phyloP scores from a whole-genome alignment of 148 eudicot species.

The Rhododendron simsii region DNA sequence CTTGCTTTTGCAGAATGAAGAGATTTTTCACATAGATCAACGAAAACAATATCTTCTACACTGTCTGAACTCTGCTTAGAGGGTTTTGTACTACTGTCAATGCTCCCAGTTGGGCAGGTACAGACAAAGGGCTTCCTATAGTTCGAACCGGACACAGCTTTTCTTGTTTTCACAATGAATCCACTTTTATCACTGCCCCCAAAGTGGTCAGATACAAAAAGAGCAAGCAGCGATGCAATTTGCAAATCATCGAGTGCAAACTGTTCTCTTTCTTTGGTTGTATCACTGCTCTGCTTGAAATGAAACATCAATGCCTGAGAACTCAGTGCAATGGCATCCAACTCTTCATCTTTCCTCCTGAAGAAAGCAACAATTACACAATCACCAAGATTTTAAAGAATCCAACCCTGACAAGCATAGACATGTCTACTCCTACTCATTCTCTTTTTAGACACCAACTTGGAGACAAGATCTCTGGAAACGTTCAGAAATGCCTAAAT shows the following conservation, averaged over 20 bases:
- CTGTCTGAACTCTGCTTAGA: conserved; percentile 25
- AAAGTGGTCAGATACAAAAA: conserved; percentile 90
- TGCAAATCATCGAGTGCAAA: conserved; percentile 46
- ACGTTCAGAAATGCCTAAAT: not conserved
- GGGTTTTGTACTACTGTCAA: conserved; percentile 28
- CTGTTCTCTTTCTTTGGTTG: conserved; percentile 30
- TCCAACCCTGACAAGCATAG: not conserved
- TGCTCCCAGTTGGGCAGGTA: conserved; percentile 76
- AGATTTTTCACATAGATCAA: conserved; percentile 69
- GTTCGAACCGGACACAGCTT: conserved; percentile 80
- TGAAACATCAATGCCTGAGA: conserved; percentile 62
- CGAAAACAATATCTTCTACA: conserved; percentile 53
- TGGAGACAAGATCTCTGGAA: not conserved
- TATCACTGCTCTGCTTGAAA: conserved; percentile 54
- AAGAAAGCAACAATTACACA: conserved; percentile 5
- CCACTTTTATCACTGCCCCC: conserved; percentile 87
- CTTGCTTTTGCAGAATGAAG: conserved; percentile 59
- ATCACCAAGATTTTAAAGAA: not conserved
- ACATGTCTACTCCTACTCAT: not conserved
- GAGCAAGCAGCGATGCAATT: conserved; percentile 92
- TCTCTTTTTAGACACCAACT: not conserved
- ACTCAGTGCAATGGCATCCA: conserved; percentile 63
- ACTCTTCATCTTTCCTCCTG: conserved; percentile 72
- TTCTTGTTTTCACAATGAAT: conserved; percentile 56
- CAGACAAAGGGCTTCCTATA: conserved; percentile 84